phyloP scores from a whole-genome alignment of 192 early-diverging fungal genomes.

The Phlyctochytrium bullatum region DNA sequence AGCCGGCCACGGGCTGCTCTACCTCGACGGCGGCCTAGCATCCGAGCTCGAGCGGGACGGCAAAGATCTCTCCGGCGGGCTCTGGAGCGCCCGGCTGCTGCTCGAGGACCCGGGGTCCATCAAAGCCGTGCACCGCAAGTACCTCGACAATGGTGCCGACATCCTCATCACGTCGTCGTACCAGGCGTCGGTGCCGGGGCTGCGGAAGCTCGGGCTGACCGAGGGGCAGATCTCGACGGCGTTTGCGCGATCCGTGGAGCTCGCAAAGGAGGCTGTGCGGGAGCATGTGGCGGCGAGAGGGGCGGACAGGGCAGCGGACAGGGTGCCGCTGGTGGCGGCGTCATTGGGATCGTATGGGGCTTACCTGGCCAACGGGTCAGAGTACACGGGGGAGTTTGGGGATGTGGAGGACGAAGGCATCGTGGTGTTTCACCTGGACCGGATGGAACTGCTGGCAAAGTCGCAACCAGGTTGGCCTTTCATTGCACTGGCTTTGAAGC shows the following conservation, averaged over 20 bases:
- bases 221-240: not conserved
- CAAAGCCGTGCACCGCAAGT: not conserved
- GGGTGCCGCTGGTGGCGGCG: constrained; percentile 41
- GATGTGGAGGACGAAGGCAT: constrained; percentile 34
- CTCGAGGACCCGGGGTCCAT: not conserved
- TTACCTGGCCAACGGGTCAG: constrained; percentile 56
- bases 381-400: constrained; percentile 66
- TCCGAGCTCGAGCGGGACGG: not conserved
- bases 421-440: constrained; percentile 51
- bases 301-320: not conserved
- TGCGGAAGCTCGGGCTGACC: not conserved
- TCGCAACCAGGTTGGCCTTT: constrained; percentile 15
- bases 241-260: not conserved
- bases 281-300: not conserved
- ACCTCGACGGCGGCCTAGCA: constrained; percentile 1
- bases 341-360: constrained; percentile 69
- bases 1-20: no score
- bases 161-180: not conserved
- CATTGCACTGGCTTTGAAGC: constrained; percentile 23
- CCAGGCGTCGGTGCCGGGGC: not conserved
- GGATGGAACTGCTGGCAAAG: constrained; percentile 31
- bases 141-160: not conserved
- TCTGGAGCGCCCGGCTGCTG: constrained; percentile 1
- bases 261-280: constrained; percentile 3
- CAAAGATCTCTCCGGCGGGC: not conserved